Conservation (phyloP, 1,284 basidiomycete genomes). For the Rhodotorula sp. region DNA sequence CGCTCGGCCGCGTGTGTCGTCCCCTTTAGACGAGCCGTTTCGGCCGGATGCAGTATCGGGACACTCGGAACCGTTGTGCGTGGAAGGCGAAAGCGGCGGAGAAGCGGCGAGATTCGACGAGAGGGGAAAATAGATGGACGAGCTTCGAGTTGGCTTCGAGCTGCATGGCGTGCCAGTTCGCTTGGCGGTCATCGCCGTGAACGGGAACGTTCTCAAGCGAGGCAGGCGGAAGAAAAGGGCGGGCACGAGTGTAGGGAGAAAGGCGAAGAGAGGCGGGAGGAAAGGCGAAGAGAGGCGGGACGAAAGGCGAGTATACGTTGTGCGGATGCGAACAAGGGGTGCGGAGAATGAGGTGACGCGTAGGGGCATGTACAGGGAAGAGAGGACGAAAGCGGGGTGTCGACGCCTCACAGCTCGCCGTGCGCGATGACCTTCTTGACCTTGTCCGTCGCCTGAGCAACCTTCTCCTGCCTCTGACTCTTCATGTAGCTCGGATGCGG, state of each 20-base stretch:
- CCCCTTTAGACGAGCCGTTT: too few relatives aligned
- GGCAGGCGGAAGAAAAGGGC: not conserved
- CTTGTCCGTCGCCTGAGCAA: constrained; percentile 15
- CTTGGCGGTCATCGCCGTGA: not conserved
- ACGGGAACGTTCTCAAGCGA: not conserved
- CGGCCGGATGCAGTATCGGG: too few relatives aligned
- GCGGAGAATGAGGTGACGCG: too few relatives aligned
- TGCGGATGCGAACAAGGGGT: too few relatives aligned
- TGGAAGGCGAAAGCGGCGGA: not conserved
- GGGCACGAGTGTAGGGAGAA: not conserved
- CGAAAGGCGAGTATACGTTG: too few relatives aligned
- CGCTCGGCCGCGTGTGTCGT: too few relatives aligned
- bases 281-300: not conserved
- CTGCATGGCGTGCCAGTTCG: not conserved
- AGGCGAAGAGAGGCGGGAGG: not conserved
- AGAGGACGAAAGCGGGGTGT: not conserved
- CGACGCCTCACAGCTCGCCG: constrained; percentile 19
- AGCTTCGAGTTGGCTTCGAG: not conserved
- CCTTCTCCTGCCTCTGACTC: not conserved
- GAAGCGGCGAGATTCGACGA: not conserved
- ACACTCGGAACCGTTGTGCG: not conserved
- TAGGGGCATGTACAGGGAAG: too few relatives aligned
- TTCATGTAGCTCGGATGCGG: not conserved
- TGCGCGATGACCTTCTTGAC: constrained; percentile 21
- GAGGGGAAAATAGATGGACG: not conserved